Conservation (phyloP, 208 protist species). For the Leishmania mexicana region DNA sequence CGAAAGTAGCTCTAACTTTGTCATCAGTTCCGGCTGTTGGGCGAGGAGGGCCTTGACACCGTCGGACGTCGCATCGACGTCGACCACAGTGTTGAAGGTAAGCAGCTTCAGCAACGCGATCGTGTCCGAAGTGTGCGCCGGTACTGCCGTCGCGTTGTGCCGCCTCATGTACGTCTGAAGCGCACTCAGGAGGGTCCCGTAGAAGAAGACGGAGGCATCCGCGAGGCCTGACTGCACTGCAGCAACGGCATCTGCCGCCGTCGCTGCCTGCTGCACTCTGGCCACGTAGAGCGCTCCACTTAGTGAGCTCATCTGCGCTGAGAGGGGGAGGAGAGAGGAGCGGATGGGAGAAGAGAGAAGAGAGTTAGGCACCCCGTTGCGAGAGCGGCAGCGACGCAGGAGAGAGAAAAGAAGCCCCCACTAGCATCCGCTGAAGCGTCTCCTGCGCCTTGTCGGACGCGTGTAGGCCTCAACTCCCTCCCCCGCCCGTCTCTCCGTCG, state of each 20-base stretch:
- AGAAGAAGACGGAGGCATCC: conserved; percentile 53
- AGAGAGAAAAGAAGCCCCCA: neutral
- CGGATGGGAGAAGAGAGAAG: conserved; percentile 7
- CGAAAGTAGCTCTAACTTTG: conserved; percentile 48
- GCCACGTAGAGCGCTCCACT: conserved; percentile 4
- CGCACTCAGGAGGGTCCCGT: conserved; percentile 36
- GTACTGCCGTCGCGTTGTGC: neutral
- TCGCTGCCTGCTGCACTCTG: conserved; percentile 13
- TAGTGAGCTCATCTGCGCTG: neutral
- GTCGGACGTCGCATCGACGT: conserved; percentile 8
- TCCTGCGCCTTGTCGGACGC: too few relatives aligned
- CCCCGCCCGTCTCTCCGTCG: neutral
- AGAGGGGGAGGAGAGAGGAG: neutral
- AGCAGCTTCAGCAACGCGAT: conserved; percentile 29
- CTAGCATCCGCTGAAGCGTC: neutral
- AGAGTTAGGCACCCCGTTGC: neutral
- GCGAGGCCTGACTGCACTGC: conserved; percentile 31
- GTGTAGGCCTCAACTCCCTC: neutral
- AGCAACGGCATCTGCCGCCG: conserved; percentile 6
- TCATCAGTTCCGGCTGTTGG: conserved; percentile 14
- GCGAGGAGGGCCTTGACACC: conserved; percentile 25
- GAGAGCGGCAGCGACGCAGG: neutral
- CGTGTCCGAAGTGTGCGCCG: neutral
- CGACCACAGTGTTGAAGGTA: conserved; percentile 3
- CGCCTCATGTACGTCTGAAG: conserved; percentile 13